These are phyloP conservation scores for Pochonia chlamydosporia DNA, from an alignment of 2,329 filamentous ascomycete genomes.

Conservation along the genomic window DNA sequence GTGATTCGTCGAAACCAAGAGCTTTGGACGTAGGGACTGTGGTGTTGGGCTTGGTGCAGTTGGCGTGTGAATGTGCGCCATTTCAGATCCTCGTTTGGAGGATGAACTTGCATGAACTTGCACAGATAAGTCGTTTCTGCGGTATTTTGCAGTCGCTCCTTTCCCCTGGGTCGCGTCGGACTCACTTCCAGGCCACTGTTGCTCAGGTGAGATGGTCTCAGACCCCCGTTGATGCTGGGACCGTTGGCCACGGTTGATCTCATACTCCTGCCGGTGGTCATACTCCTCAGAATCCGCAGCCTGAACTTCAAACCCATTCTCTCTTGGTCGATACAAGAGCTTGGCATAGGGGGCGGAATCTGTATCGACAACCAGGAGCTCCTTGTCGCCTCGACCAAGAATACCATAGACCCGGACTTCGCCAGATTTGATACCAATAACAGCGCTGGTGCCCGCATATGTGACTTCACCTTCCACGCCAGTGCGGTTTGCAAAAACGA, in stretches of 20 bases:
- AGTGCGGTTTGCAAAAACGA: slow-evolving; percentile 66
- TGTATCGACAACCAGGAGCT: slow-evolving; percentile 64
- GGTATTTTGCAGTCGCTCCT: neutral
- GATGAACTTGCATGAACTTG: neutral
- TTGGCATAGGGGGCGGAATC: slow-evolving; percentile 36
- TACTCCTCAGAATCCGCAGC: neutral
- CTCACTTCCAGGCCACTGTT: neutral
- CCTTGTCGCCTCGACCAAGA: slow-evolving; percentile 64
- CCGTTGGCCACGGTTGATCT: neutral
- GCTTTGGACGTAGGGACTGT: neutral
- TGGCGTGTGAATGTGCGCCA: neutral
- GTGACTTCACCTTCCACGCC: slow-evolving; percentile 60
- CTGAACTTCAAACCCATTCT: neutral
- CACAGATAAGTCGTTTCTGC: neutral
- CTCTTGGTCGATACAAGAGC: slow-evolving; percentile 25
- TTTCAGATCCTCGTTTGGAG: neutral
- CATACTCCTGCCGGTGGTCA: neutral
- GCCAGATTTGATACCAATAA: slow-evolving; percentile 60
- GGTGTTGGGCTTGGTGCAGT: neutral
- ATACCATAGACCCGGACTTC: slow-evolving; percentile 65
- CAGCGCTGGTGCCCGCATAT: slow-evolving; percentile 70
- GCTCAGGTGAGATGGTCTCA: neutral
- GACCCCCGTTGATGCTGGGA: neutral
- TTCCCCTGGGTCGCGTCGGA: neutral
- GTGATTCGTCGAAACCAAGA: neutral